phyloP scores from a whole-genome alignment of 2,329 filamentous ascomycete species.

The Arthrobotrys conoides region DNA sequence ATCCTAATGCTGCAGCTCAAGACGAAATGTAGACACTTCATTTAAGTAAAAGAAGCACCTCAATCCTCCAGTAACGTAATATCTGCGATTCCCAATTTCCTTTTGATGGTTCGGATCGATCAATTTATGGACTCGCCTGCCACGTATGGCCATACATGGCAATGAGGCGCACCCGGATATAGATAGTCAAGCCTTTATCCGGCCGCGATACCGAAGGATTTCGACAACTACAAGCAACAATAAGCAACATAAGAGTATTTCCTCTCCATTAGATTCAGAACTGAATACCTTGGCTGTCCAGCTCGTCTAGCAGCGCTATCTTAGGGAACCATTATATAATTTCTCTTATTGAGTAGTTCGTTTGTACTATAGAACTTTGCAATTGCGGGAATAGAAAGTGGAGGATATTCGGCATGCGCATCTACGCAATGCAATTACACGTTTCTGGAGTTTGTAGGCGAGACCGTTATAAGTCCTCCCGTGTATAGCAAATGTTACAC shows the following conservation, averaged over 20 bases:
- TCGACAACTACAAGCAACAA: not conserved
- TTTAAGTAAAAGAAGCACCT: not conserved
- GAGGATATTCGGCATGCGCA: not conserved
- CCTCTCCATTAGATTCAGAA: not conserved
- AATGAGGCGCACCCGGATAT: not conserved
- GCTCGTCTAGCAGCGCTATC: not conserved
- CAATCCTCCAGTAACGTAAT: not conserved
- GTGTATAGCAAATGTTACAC: not conserved
- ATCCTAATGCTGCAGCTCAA: not conserved
- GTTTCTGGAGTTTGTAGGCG: not conserved
- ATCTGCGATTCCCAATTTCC: not conserved
- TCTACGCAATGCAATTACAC: not conserved
- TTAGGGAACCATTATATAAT: not conserved
- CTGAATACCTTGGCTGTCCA: not conserved
- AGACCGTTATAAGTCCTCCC: not conserved
- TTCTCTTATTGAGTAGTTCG: not conserved
- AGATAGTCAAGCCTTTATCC: not conserved
- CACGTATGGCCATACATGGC: not conserved
- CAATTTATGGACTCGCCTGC: not conserved
- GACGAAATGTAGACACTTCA: not conserved
- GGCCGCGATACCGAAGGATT: not conserved
- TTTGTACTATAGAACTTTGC: not conserved
- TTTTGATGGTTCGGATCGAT: constrained; percentile 7
- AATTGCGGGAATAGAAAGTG: not conserved
- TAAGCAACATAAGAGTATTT: not conserved